These are phyloP conservation scores for Aspergillus latus DNA, from an alignment of 2,329 filamentous ascomycete species.

Conservation along the genomic window DNA sequence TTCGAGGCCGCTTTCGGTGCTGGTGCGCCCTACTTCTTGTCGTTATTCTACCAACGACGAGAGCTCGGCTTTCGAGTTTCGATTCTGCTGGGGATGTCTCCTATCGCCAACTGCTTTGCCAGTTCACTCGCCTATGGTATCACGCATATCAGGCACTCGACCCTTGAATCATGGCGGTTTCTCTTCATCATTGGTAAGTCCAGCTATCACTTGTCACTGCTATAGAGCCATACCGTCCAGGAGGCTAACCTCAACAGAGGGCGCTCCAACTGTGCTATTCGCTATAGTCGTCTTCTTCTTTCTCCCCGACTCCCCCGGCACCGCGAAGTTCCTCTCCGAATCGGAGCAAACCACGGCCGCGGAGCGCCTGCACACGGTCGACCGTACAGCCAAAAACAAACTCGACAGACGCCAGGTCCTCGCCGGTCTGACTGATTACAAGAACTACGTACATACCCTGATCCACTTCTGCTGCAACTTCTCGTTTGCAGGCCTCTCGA, in stretches of 20 bases:
- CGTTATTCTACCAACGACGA: conserved; percentile 53
- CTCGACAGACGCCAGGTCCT: conserved; percentile 36
- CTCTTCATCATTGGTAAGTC: conserved; percentile 48
- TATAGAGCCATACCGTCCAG: not conserved
- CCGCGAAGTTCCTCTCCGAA: conserved; percentile 43
- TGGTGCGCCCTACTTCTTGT: conserved; percentile 37
- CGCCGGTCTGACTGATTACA: conserved; percentile 37
- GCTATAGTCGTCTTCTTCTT: conserved; percentile 43
- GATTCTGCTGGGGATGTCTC: conserved; percentile 45
- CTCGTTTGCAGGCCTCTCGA: conserved; percentile 41
- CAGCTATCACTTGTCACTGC: not conserved
- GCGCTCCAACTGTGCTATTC: conserved; percentile 46
- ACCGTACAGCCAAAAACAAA: conserved; percentile 26
- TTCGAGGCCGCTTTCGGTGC: conserved; percentile 26
- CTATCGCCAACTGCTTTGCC: conserved; percentile 42
- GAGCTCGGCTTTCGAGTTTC: conserved; percentile 51
- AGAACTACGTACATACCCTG: conserved; percentile 37
- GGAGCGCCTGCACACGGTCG: conserved; percentile 42
- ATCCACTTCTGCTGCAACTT: conserved; percentile 44
- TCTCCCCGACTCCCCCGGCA: conserved; percentile 47
- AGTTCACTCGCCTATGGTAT: conserved; percentile 43
- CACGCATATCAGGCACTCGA: conserved; percentile 24
- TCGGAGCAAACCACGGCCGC: conserved; percentile 52
- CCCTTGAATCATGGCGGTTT: conserved; percentile 38
- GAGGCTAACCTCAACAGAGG: conserved; percentile 32